These are phyloP conservation scores for Podospora anserina DNA, from an alignment of 495 filamentous ascomycete species.

Conservation along the genomic window DNA sequence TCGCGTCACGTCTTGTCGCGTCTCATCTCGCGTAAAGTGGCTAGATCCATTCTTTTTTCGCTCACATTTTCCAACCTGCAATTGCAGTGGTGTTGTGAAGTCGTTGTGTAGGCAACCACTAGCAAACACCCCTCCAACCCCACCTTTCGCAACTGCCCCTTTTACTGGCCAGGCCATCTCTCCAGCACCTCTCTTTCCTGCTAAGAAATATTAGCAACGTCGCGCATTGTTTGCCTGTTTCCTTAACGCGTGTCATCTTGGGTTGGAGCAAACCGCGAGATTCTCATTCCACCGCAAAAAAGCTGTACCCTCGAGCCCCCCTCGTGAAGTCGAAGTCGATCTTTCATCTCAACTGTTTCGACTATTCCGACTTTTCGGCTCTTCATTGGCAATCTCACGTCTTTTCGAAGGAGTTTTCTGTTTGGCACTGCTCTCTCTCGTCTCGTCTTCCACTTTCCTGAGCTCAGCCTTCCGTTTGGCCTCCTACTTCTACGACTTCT, in stretches of 20 bases:
- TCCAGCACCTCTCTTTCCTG: background rate
- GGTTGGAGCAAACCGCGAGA: background rate
- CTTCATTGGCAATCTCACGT: too few species aligned
- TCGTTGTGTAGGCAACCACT: background rate
- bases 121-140: background rate
- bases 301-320: background rate
- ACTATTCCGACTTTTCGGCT: background rate
- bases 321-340: background rate
- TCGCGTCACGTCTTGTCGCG: background rate
- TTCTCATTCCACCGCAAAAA: background rate
- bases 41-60: background rate
- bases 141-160: background rate
- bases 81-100: background rate
- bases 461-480: too few species aligned
- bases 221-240: background rate
- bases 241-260: background rate
- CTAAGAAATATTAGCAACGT: background rate
- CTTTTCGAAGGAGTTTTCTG: too few species aligned
- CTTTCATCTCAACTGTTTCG: background rate
- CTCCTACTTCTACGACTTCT: too few species aligned
- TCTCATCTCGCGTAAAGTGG: background rate
- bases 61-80: background rate
- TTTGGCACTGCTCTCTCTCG: too few species aligned
- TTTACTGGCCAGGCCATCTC: background rate
- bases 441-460: too few species aligned